A percentile compares a stretch with the other conserved stretches of the same genome.
These are phyloP conservation scores for Acanthamoeba sp. DNA, from an alignment of 208 protist species.

Conservation along the genomic window DNA sequence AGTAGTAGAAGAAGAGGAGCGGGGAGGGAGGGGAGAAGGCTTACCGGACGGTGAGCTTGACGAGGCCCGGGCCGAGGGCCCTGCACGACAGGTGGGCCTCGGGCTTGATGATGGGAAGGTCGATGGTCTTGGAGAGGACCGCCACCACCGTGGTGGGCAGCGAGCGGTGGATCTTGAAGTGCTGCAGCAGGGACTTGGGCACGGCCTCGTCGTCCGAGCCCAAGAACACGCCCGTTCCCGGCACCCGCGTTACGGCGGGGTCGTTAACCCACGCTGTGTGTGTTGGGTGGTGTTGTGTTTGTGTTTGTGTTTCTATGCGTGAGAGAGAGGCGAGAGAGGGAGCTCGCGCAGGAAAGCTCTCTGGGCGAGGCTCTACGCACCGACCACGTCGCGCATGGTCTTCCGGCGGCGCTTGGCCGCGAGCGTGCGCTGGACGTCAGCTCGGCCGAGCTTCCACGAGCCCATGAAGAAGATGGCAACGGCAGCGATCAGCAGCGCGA, in stretches of 20 bases:
- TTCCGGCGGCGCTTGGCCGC: background rate
- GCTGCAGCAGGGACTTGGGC: background rate
- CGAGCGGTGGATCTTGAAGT: background rate
- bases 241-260: background rate
- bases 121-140: background rate
- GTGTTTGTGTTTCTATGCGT: background rate
- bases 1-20: too few relatives aligned
- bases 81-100: background rate
- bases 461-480: conserved; percentile 24
- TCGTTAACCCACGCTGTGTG: background rate
- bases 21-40: too few relatives aligned
- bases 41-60: background rate
- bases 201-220: background rate
- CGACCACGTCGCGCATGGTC: conserved; percentile 15
- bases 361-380: too few relatives aligned
- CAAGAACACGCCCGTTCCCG: conserved; percentile 18
- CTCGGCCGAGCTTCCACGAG: background rate
- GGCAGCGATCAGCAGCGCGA: background rate
- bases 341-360: background rate
- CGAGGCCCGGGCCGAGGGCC: background rate
- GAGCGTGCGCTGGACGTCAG: background rate
- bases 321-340: background rate
- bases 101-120: background rate
- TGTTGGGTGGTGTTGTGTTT: too few relatives aligned
- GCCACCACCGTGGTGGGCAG: background rate